Evolutionary conservation across 2,329 filamentous ascomycete genomes (phyloP).

Genomic region (Dryadomyces quercivorus): DNA sequence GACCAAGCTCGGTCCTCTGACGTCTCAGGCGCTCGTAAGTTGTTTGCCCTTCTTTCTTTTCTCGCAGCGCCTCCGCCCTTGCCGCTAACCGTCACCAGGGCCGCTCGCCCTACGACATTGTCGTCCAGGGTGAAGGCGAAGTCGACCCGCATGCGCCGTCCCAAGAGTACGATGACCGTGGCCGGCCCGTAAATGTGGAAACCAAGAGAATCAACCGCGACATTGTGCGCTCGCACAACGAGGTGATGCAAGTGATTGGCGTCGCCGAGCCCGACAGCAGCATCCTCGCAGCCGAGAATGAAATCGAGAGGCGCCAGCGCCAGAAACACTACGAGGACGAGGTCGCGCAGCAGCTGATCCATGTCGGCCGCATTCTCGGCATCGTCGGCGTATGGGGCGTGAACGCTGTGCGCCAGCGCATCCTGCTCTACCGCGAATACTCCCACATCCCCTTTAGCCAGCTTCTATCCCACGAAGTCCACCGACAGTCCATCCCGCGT

Average conservation of each 20-base stretch:
- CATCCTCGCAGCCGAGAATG: slow-evolving; percentile 19
- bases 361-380: slow-evolving; percentile 23
- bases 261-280: slow-evolving; percentile 45
- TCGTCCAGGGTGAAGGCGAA: slow-evolving; percentile 36
- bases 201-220: slow-evolving; percentile 43
- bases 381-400: slow-evolving; percentile 38
- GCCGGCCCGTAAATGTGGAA: slow-evolving; percentile 41
- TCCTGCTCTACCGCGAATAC: slow-evolving; percentile 41
- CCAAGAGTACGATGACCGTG: slow-evolving; percentile 42
- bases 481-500: slow-evolving; percentile 19
- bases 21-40: slow-evolving; percentile 42
- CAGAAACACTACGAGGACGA: slow-evolving; percentile 35
- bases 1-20: slow-evolving; percentile 43
- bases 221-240: slow-evolving; percentile 48
- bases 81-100: slow-evolving; percentile 26
- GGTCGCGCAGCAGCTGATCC: slow-evolving; percentile 28
- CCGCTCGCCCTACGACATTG: slow-evolving; percentile 47
- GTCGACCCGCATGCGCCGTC: slow-evolving; percentile 25
- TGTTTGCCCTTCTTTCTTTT: neutral
- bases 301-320: slow-evolving; percentile 27
- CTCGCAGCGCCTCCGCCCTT: neutral
- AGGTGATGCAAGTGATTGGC: slow-evolving; percentile 51
- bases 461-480: slow-evolving; percentile 23
- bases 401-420: slow-evolving; percentile 38
- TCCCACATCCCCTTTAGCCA: slow-evolving; percentile 35